These are phyloP conservation scores for Phalaenopsis equestris DNA, from an alignment of 106 monocot genomes.

Conservation along the genomic window DNA sequence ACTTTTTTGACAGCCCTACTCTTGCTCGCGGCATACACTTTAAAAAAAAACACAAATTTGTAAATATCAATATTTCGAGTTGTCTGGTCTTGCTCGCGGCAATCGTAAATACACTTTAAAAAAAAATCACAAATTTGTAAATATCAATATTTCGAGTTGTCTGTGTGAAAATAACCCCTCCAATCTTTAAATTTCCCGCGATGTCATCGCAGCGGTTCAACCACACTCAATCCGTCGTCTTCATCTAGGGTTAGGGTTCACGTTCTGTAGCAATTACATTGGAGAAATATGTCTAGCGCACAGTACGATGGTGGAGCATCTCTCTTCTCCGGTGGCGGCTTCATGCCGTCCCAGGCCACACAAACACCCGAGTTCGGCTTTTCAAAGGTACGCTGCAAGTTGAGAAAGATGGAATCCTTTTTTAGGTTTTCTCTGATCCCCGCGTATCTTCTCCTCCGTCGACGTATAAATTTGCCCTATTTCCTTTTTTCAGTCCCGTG, in stretches of 20 bases:
- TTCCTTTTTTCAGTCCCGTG: slow-evolving; percentile 36
- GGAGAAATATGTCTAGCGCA: slow-evolving; percentile 11
- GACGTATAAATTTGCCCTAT: not conserved
- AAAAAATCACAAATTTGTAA: no score
- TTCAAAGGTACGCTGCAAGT: slow-evolving; percentile 41
- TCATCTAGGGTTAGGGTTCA: not conserved
- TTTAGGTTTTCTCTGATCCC: not conserved
- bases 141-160: no score
- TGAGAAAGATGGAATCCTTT: not conserved
- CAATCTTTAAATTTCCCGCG: slow-evolving; percentile 2
- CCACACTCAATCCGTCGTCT: not conserved
- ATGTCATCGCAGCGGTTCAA: not conserved
- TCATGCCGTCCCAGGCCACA: slow-evolving; percentile 75
- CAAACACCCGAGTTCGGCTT: slow-evolving; percentile 48
- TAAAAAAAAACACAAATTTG: no score
- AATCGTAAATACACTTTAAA: no score
- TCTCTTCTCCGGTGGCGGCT: slow-evolving; percentile 73
- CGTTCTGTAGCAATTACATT: not conserved
- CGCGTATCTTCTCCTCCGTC: not conserved
- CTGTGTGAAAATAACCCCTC: not conserved
- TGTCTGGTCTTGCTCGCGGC: no score
- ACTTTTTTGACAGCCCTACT: no score
- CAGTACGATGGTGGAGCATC: slow-evolving; percentile 51
- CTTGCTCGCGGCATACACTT: no score
- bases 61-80: no score